phyloP scores from a whole-genome alignment of 305 asterid genomes.

The Fraxinus paxiana region DNA sequence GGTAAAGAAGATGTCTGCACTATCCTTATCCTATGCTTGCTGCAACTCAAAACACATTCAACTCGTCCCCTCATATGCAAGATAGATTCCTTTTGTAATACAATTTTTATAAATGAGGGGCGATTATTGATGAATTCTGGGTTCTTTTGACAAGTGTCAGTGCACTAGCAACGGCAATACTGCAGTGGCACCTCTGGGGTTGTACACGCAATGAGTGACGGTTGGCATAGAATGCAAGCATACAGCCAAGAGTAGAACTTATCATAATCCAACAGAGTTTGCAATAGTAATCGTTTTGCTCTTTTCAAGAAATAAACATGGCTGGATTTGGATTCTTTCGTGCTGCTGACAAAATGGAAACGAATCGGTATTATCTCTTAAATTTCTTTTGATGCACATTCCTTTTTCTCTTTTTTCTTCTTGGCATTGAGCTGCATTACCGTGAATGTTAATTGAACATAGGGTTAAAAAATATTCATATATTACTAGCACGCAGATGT shows the following conservation, averaged over 20 bases:
- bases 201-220: not conserved
- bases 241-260: slow-evolving; percentile 13
- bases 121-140: not conserved
- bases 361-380: slow-evolving; percentile 16
- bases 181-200: slow-evolving; percentile 1
- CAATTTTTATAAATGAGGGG: not conserved
- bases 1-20: not conserved
- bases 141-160: not conserved
- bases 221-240: slow-evolving; percentile 7
- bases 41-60: not conserved
- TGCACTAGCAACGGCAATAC: not conserved
- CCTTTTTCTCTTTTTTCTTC: not conserved
- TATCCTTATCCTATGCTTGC: slow-evolving; percentile 20
- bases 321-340: slow-evolving; percentile 25
- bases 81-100: not conserved
- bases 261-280: slow-evolving; percentile 19
- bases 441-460: not conserved
- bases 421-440: not conserved
- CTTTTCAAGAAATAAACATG: slow-evolving; percentile 21
- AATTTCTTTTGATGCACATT: slow-evolving; percentile 8
- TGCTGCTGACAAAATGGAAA: slow-evolving; percentile 21
- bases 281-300: slow-evolving; percentile 30
- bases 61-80: not conserved
- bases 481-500: not conserved
- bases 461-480: not conserved